Conservation (phyloP, 257 asterid genomes). For the Nicotiana obtusifolia region DNA sequence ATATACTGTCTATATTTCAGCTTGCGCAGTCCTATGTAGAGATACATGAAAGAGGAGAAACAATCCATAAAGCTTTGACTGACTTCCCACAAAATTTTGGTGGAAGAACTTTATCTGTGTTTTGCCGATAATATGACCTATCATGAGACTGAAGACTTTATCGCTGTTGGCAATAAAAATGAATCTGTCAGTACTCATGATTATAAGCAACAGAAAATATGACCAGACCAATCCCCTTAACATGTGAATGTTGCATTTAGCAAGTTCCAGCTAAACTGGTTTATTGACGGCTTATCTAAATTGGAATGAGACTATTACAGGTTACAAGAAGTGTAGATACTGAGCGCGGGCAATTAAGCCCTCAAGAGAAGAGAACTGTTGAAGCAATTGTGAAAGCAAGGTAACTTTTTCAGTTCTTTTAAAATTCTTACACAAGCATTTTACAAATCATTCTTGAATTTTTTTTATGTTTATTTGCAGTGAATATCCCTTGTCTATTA, state of each 20-base stretch:
- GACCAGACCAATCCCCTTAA: background rate
- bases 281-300: background rate
- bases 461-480: constrained; percentile 31
- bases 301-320: constrained; percentile 20
- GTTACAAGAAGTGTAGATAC: constrained; percentile 96
- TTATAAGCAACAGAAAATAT: background rate
- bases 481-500: constrained; percentile 72
- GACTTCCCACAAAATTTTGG: background rate
- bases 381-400: constrained; percentile 97
- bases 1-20: background rate
- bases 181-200: background rate
- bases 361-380: constrained; percentile 87
- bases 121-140: background rate
- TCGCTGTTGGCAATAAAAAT: background rate
- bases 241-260: background rate
- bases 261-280: background rate
- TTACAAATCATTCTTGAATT: background rate
- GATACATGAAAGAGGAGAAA: background rate
- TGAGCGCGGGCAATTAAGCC: constrained; percentile 62
- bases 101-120: background rate
- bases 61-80: background rate
- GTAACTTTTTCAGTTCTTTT: constrained; percentile 26
- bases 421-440: background rate
- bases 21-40: background rate
- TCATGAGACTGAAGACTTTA: background rate